phyloP scores from a whole-genome alignment of 1,284 basidiomycete genomes.

The Melampsora larici-populina region DNA sequence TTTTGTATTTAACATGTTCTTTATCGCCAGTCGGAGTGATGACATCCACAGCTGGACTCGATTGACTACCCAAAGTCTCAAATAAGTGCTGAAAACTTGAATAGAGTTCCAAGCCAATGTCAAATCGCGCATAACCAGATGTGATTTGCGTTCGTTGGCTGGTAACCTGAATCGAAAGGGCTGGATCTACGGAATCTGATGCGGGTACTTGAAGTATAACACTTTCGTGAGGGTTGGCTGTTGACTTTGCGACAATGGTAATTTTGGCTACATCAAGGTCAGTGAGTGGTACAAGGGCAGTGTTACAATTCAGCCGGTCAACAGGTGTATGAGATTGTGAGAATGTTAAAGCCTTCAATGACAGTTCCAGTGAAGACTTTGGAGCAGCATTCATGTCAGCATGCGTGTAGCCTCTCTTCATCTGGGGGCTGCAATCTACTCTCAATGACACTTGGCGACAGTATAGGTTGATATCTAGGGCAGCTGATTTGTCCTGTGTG shows the following conservation, averaged over 20 bases:
- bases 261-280: background rate
- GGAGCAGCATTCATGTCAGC: background rate
- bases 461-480: background rate
- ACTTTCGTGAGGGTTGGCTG: background rate
- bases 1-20: background rate
- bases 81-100: background rate
- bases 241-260: background rate
- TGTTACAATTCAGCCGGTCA: background rate
- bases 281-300: background rate
- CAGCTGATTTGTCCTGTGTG: background rate
- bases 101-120: conserved; percentile 1
- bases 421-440: background rate
- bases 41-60: background rate
- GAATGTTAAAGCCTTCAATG: background rate
- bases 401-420: background rate
- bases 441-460: background rate
- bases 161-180: background rate
- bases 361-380: background rate
- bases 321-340: background rate
- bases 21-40: background rate
- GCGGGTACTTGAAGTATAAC: background rate
- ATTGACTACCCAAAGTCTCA: background rate
- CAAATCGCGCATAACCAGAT: background rate
- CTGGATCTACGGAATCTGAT: background rate
- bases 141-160: background rate